phyloP scores from a whole-genome alignment of 176 grass and related monocot species.

The Leersia perrieri region DNA sequence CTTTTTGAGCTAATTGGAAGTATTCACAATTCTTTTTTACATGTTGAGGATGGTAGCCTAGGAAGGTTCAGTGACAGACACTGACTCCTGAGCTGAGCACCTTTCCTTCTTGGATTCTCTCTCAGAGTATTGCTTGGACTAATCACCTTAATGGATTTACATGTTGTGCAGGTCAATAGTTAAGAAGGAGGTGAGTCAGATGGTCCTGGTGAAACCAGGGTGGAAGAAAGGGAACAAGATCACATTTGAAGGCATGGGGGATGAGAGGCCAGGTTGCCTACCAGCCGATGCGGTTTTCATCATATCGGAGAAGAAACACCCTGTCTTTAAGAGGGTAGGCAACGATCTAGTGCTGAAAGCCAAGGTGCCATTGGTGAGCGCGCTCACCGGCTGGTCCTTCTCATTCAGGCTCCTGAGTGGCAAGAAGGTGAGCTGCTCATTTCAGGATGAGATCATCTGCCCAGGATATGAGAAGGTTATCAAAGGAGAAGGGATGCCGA shows the following conservation, averaged over 20 bases:
- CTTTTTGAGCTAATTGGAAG: slow-evolving; percentile 14
- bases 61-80: slow-evolving; percentile 38
- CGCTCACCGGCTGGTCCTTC: slow-evolving; percentile 85
- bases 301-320: slow-evolving; percentile 76
- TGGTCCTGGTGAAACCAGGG: slow-evolving; percentile 68
- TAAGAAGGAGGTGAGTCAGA: slow-evolving; percentile 70
- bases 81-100: slow-evolving; percentile 43
- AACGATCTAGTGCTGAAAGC: slow-evolving; percentile 87
- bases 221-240: slow-evolving; percentile 79
- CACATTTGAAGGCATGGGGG: slow-evolving; percentile 67
- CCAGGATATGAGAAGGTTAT: slow-evolving; percentile 77
- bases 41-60: slow-evolving; percentile 25
- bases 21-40: slow-evolving; percentile 20
- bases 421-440: slow-evolving; percentile 70
- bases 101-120: slow-evolving; percentile 19
- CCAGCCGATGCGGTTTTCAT: slow-evolving; percentile 57
- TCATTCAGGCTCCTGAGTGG: slow-evolving; percentile 67
- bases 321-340: slow-evolving; percentile 70
- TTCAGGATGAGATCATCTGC: slow-evolving; percentile 69
- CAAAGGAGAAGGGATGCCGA: slow-evolving; percentile 78
- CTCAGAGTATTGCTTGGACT: not conserved
- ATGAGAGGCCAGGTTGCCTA: slow-evolving; percentile 67
- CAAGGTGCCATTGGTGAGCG: slow-evolving; percentile 76
- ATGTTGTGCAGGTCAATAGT: slow-evolving; percentile 52
- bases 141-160: not conserved